Base-by-base conservation (phyloP, 352 stramenopile genomes). In the Pythium plurisporium region DNA sequence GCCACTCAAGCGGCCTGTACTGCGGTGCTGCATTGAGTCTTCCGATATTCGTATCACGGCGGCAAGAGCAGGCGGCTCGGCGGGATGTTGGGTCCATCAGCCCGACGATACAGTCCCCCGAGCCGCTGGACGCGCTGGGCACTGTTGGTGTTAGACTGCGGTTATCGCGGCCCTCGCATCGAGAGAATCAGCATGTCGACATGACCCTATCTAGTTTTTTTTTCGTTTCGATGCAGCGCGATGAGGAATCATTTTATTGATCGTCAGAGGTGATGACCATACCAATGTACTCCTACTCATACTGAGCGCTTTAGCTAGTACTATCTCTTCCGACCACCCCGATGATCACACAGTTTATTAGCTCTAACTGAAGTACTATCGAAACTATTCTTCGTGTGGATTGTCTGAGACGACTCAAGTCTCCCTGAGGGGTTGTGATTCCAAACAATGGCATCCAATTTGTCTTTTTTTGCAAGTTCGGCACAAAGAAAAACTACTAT, bases 321-420 rank as follows among this genome's bases (percentile, higher is more conserved):
- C 25, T 38, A 22, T n/a, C 20, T 3, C 15, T 34, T 15, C 29
- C n/a, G 0, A 26, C 8, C 26, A 62, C 45, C 79, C 78, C 79
- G 47, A 86, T 92, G 82, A 92, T 89, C 51, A 80, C 67, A 88
- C 74, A 47, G 15, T 52, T 86, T 88, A 93, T 93, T 93, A 93
- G 83, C 83, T 93, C 83, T 93, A 93, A 76, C 80, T 79, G 80
- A 93, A 88, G 61, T 59, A 83, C 74, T 86, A 83, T 85, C 76
- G 81, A 84, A 87, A 44, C 26, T 62, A 51, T 34, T 43, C 57
- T 59, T 42, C 56, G 50, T 70, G 62, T 70, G 50, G 62, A 70
- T 27, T 59, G 22, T 43, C 41, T 53, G 30, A 54, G 42, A 55
- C 43, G 42, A n/a, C 56, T 20, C n/a, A n/a, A 68, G 61, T 68